A percentile compares a stretch with the other conserved stretches of the same genome.
Evolutionary conservation across 345 rosid genomes (phyloP).

Genomic region (Brassica nigra): DNA sequence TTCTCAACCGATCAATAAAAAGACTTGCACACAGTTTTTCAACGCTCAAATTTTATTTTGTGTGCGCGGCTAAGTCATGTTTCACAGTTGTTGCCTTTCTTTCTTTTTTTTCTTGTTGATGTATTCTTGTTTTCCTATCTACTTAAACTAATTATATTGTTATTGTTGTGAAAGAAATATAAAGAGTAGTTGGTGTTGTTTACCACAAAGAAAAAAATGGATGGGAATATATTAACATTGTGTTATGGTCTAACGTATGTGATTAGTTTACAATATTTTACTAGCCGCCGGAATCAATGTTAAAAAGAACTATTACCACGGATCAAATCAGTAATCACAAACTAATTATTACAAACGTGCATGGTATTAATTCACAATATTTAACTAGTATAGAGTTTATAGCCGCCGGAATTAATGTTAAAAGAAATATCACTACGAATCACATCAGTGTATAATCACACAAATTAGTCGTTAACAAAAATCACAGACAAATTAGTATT

Average conservation of each 20-base stretch:
- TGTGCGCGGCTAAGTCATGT: conserved; percentile 36
- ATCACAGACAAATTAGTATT: background rate
- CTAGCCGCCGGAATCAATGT: background rate
- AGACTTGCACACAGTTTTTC: conserved; percentile 50
- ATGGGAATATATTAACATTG: conserved; percentile 19
- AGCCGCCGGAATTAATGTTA: conserved; percentile 13
- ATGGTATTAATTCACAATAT: conserved; percentile 18
- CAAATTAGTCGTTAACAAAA: background rate
- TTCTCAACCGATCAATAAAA: conserved; percentile 58
- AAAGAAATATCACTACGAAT: background rate
- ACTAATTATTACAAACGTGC: background rate
- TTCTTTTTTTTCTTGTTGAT: conserved; percentile 25
- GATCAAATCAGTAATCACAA: background rate
- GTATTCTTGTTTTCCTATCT: conserved; percentile 33
- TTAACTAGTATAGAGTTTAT: conserved; percentile 4
- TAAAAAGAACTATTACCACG: background rate
- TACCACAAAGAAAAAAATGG: conserved; percentile 22
- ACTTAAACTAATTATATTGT: conserved; percentile 37
- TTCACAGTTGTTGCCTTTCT: conserved; percentile 32
- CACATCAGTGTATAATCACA: background rate
- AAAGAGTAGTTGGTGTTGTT: conserved; percentile 28
- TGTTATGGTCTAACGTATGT: conserved; percentile 33
- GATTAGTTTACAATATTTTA: conserved; percentile 36
- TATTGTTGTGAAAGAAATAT: background rate
- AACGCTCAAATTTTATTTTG: conserved; percentile 41